Percentiles rank a stretch among this genome's conserved stretches.
Evolutionary conservation across 495 filamentous ascomycete species (phyloP).

Genomic region (Rostrohypoxylon terebratum): DNA sequence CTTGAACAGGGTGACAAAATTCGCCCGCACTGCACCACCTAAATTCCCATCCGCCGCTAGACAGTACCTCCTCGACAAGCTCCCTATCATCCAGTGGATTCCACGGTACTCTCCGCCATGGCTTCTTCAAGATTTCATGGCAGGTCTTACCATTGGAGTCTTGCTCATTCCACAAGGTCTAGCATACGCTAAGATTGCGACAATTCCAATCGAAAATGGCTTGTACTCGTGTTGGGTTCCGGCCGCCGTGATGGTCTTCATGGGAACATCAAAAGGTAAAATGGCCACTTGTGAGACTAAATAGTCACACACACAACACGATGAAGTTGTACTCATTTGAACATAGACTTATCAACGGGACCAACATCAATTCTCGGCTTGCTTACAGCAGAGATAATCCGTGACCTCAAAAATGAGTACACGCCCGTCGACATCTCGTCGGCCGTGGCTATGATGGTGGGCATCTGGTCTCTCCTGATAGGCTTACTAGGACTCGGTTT

Average conservation of each 20-base stretch:
- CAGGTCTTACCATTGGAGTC: constrained; percentile 63
- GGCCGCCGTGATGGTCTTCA: constrained; percentile 61
- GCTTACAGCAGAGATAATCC: constrained; percentile 61
- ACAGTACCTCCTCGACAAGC: constrained; percentile 62
- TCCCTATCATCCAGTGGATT: constrained; percentile 66
- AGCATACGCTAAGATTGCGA: constrained; percentile 65
- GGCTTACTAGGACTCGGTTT: constrained; percentile 65
- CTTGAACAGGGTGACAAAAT: constrained; percentile 51
- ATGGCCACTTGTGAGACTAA: neutral
- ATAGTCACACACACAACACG: neutral
- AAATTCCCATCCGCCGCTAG: constrained; percentile 55
- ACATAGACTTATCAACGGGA: constrained; percentile 61
- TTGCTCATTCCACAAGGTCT: constrained; percentile 65
- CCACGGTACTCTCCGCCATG: constrained; percentile 61
- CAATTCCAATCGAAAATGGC: constrained; percentile 63
- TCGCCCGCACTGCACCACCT: constrained; percentile 43
- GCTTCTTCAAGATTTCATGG: constrained; percentile 62
- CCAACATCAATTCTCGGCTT: constrained; percentile 65
- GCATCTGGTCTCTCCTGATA: constrained; percentile 62
- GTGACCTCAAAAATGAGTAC: constrained; percentile 54
- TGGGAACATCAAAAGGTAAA: constrained; percentile 67
- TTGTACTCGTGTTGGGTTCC: constrained; percentile 67
- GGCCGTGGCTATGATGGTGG: constrained; percentile 64
- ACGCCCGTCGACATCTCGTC: constrained; percentile 58
- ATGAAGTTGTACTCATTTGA: constrained; percentile 1